These are phyloP conservation scores for Epichloe scottii DNA, from an alignment of 2,329 filamentous ascomycete genomes.

Conservation along the genomic window DNA sequence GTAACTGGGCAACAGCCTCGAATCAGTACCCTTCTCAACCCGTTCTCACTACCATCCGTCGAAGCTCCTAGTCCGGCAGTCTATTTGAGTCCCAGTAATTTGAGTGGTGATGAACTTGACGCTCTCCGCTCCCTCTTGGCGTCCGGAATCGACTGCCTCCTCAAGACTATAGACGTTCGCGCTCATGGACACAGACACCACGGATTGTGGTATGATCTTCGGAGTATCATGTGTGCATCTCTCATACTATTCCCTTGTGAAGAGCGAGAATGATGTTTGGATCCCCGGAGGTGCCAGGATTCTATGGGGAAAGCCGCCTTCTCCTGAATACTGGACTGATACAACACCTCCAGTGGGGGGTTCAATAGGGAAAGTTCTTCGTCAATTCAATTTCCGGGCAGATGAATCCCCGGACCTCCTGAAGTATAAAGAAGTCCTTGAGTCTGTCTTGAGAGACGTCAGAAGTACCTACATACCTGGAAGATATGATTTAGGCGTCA, in stretches of 20 bases:
- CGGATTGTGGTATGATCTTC: slow-evolving; percentile 15
- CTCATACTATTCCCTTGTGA: slow-evolving; percentile 10
- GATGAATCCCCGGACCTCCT: slow-evolving; percentile 9
- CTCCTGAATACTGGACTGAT: slow-evolving; percentile 4
- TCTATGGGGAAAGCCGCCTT: slow-evolving; percentile 6
- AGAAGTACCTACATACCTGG: slow-evolving; percentile 3
- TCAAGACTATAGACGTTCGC: slow-evolving; percentile 13
- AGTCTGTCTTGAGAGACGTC: slow-evolving; percentile 7
- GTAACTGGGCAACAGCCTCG: background rate
- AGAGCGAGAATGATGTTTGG: slow-evolving; percentile 10
- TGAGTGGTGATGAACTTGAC: slow-evolving; percentile 9
- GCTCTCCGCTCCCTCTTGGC: slow-evolving; percentile 9
- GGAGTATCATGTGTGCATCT: slow-evolving; percentile 11
- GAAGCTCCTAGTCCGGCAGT: background rate
- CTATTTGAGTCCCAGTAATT: background rate
- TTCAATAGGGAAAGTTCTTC: slow-evolving; percentile 10
- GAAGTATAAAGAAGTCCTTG: slow-evolving; percentile 8
- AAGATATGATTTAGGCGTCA: too few species aligned
- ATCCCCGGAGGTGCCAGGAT: slow-evolving; percentile 10
- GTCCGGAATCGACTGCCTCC: slow-evolving; percentile 11
- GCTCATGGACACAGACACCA: slow-evolving; percentile 13
- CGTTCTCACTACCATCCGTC: slow-evolving; percentile 4
- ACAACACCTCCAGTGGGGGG: slow-evolving; percentile 7
- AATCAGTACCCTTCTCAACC: slow-evolving; percentile 10
- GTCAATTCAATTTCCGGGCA: slow-evolving; percentile 11